Evolutionary conservation across 2,329 filamentous ascomycete genomes (phyloP), one percentile per base, ranked within the genome.

Genomic region (Penicillium olsonii): DNA sequence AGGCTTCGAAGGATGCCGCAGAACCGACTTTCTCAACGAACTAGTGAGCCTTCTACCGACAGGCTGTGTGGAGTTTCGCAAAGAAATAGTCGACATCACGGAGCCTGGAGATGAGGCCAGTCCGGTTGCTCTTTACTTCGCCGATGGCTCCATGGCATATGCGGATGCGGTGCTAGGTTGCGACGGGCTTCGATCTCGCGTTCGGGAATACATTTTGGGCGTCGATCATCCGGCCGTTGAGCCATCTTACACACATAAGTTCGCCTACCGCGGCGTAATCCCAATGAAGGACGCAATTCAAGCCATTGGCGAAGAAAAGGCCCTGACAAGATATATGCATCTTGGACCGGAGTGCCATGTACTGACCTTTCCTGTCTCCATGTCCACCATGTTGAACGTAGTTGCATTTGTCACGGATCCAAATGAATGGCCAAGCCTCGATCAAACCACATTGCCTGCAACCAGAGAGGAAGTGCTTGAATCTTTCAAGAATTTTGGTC

Each of bases 341-440:
- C 27, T 34, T 3, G 40, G 40, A n/a, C 27, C 27, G 2, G 18
- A 10, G n/a, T 19, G 27, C 14, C 43, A 51, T 26, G 20, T 54
- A 5, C 29, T 54, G 15, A 47, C 22, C 15, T 43, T 26, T 10
- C 63, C 62, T 10, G 48, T 67, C 7, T 57, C 55, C 2, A 39
- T 52, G 8, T 56, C 58, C 37, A 51, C 42, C 3, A 44, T 59
- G 4, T 18, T 66, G 34, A 64, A 66, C 20, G 52, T 66, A 2
- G 61, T 60, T 2, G 63, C 58, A 1, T 66, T 68, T 31, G 53
- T 63, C 4, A 37, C 39, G 1, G 59, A 63, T 17, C 42, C 45
- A 3, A 29, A 40, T 0, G 54, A 59, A 10, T 65, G 64, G 63
- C 48, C 53, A 2, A 33, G 27, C 15, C 3, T n/a, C 2, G 18